Conservation (phyloP, 192 early-diverging fungal species). For the Entophlyctis helioformis region DNA sequence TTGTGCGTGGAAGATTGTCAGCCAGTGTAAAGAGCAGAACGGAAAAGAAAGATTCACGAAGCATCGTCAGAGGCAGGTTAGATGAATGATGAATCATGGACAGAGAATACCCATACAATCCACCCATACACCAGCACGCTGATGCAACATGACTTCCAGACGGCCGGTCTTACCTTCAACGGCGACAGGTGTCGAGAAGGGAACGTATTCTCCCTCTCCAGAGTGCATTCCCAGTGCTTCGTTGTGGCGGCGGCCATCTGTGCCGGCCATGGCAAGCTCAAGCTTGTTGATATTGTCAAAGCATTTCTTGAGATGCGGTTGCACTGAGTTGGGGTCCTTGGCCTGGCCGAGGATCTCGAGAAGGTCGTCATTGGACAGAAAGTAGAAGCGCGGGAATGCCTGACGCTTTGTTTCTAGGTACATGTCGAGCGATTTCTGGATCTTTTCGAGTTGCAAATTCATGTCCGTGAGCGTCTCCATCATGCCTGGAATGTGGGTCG, state of each 20-base stretch:
- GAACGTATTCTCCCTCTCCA: constrained; percentile 49
- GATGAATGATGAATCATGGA: too few species aligned
- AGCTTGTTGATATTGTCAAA: constrained; percentile 46
- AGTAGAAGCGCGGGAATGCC: constrained; percentile 50
- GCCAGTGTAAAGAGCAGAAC: too few species aligned
- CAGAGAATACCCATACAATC: too few species aligned
- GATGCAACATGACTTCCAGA: too few species aligned
- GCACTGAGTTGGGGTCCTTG: constrained; percentile 47
- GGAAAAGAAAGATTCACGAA: too few species aligned
- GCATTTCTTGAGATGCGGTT: constrained; percentile 49
- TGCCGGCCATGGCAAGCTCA: constrained; percentile 32
- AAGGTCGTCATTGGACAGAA: constrained; percentile 48
- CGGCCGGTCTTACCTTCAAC: constrained; percentile 24
- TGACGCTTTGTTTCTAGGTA: constrained; percentile 50
- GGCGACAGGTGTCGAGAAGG: constrained; percentile 34
- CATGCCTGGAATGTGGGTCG: constrained; percentile 26
- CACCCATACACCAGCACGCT: too few species aligned
- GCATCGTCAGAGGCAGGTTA: too few species aligned
- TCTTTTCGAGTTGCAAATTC: constrained; percentile 48
- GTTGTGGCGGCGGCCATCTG: constrained; percentile 34
- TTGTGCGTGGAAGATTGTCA: too few species aligned
- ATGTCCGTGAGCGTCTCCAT: constrained; percentile 37
- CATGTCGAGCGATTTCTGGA: constrained; percentile 50
- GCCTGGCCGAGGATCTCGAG: constrained; percentile 46
- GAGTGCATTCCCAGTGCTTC: constrained; percentile 50